Evolutionary conservation across 805 yeast species (phyloP), one percentile per base, ranked within the genome.

Genomic region (Vanderwaltozyma yarrowii): DNA sequence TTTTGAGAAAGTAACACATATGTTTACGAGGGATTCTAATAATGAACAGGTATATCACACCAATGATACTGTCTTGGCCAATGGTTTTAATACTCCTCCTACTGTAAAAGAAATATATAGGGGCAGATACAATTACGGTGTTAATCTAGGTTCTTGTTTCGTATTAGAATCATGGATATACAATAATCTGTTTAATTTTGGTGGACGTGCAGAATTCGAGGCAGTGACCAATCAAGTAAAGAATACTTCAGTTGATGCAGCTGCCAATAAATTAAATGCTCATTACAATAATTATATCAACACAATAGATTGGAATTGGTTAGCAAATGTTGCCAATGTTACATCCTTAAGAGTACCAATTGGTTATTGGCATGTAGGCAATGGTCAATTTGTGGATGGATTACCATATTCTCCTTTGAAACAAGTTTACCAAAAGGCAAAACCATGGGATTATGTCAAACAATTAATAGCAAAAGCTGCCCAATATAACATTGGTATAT

Each of bases 291-390:
- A 53, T 8, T 88, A 75, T 54, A 66, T 81, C 41, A 55, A 58
- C 25, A 83, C 77, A 39, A 70, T 70, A 7, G 96, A 89, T 54
- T 88, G 95, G 94, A 51, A 70, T 16, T 86, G 86, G 83, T 60
- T 89, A 21, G 58, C 64, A 32, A 62, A 67, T 16, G 70, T 68
- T 37, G 59, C 52, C 1, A 83, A 85, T 7, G 83, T 83, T n/a
- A 85, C 84, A 18, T 73, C 87, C 2, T 69, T 89, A 5, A 70
- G 98, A 50, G 69, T 89, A 1, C 97, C 98, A 7, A 62, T 89
- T 45, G 97, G 97, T 0, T 89, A 83, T 60, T 89, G 95, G 95
- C 78, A 74, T 40, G 74, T 87, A n/a, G 71, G 64, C 36, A 78
- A 80, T 16, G 85, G 88, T 1, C 46, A 49, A 14, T 80, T 67